Evolutionary conservation across 1,139 yeast genomes (phyloP).

Genomic region (Hansenula sp.): DNA sequence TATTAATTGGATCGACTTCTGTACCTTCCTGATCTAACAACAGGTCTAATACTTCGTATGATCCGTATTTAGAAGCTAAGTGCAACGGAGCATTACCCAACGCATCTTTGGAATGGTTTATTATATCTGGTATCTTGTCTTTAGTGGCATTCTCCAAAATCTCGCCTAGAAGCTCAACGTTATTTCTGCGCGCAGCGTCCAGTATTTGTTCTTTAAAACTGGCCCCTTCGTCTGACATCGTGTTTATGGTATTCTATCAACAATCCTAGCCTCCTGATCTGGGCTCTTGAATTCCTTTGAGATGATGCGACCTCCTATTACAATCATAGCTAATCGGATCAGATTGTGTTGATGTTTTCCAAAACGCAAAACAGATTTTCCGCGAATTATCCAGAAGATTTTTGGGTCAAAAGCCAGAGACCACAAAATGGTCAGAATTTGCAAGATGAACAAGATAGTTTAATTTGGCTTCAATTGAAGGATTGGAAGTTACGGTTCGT

Average conservation of each 20-base stretch:
- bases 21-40: constrained; percentile 87
- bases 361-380: not conserved
- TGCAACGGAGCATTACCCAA: constrained; percentile 84
- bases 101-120: constrained; percentile 72
- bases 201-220: constrained; percentile 73
- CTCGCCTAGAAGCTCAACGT: constrained; percentile 65
- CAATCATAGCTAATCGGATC: not conserved
- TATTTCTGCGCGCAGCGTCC: constrained; percentile 87
- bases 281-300: not conserved
- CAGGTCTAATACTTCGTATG: constrained; percentile 81
- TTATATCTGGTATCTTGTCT: constrained; percentile 49
- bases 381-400: not conserved
- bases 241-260: not conserved
- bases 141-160: constrained; percentile 46
- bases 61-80: constrained; percentile 75
- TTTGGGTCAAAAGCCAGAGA: no score
- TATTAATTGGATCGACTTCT: constrained; percentile 78
- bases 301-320: no score
- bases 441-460: no score
- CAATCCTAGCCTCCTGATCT: not conserved
- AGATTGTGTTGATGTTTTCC: not conserved
- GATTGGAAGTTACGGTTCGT: no score
- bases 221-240: constrained; percentile 56
- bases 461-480: no score
- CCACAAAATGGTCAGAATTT: not conserved